A percentile compares a stretch with the other conserved stretches of the same genome.
Conservation (phyloP, 495 filamentous ascomycete species). For the Neurospora sp. region DNA sequence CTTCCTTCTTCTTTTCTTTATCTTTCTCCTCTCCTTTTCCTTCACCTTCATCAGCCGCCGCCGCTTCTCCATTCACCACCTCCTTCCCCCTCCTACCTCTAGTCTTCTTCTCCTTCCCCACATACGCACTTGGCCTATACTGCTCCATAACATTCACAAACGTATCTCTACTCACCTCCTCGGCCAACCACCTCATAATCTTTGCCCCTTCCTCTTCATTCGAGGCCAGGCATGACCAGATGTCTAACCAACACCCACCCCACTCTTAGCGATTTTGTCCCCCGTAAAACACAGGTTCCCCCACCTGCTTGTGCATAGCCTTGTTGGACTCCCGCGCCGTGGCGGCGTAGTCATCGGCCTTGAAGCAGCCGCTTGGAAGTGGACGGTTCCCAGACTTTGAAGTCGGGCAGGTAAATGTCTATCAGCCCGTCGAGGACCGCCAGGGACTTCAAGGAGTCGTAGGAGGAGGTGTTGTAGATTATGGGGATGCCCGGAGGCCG, state of each 20-base stretch:
- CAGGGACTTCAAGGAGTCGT: constrained; percentile 58
- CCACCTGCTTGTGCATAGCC: constrained; percentile 66
- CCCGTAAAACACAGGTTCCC: constrained; percentile 67
- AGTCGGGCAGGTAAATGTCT: constrained; percentile 70
- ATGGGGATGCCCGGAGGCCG: constrained; percentile 58
- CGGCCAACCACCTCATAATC: constrained; percentile 61
- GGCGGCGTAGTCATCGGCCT: constrained; percentile 58
- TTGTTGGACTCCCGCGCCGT: constrained; percentile 61
- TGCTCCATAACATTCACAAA: constrained; percentile 73
- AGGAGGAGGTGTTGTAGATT: constrained; percentile 69
- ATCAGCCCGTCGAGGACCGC: constrained; percentile 61
- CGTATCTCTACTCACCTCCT: constrained; percentile 55
- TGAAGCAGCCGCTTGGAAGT: constrained; percentile 63
- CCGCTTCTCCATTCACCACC: constrained; percentile 3
- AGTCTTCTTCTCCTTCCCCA: constrained; percentile 51
- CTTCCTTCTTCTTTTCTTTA: constrained; percentile 17
- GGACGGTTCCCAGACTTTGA: constrained; percentile 58
- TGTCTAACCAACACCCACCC: constrained; percentile 54
- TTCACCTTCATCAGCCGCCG: constrained; percentile 3
- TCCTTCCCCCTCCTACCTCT: constrained; percentile 3
- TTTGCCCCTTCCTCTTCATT: constrained; percentile 47
- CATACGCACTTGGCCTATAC: constrained; percentile 65
- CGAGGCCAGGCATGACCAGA: constrained; percentile 68
- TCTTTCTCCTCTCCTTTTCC: neutral
- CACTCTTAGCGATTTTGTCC: constrained; percentile 66